A percentile compares a stretch with the other conserved stretches of the same genome.
Conservation (phyloP, 1,284 basidiomycete species). For the Sanghuangporus weigelae region DNA sequence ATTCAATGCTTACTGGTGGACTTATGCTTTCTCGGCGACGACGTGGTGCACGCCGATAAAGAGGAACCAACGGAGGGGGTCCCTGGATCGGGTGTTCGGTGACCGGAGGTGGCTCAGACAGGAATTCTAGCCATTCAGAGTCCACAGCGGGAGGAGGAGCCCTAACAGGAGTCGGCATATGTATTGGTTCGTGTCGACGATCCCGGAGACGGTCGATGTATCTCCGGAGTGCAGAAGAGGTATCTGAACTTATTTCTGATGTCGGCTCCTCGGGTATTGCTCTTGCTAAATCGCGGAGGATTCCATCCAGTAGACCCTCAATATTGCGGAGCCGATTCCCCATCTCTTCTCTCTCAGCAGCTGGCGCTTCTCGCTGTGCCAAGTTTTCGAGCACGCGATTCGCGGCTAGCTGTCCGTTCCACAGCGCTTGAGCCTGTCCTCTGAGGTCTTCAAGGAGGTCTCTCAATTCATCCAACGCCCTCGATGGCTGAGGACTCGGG, state of each 20-base stretch:
- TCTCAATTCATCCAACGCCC: conserved; percentile 16
- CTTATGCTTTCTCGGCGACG: conserved; percentile 8
- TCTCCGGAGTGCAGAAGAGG: conserved; percentile 13
- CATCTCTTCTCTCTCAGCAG: conserved; percentile 31
- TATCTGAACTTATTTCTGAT: conserved; percentile 17
- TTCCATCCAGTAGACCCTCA: conserved; percentile 39
- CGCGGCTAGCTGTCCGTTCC: conserved; percentile 52
- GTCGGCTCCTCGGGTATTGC: conserved; percentile 5
- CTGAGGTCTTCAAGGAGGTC: conserved; percentile 45
- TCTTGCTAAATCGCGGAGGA: conserved; percentile 14
- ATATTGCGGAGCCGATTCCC: conserved; percentile 34
- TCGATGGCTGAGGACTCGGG: conserved; percentile 13
- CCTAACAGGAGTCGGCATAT: conserved; percentile 16
- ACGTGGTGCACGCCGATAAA: conserved; percentile 7
- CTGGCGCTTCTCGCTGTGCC: conserved; percentile 22
- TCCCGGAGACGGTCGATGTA: conserved; percentile 17
- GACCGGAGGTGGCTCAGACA: conserved; percentile 10
- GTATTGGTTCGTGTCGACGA: conserved; percentile 9
- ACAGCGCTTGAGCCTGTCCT: conserved; percentile 45
- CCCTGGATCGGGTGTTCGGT: conserved; percentile 17
- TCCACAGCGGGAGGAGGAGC: conserved; percentile 11
- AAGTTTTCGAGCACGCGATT: conserved; percentile 46
- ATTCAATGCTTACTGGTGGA: conserved; percentile 9
- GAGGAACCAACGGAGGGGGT: conserved; percentile 15
- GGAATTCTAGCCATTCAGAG: conserved; percentile 16